Evolutionary conservation across 768 basidiomycete genomes (phyloP).

Genomic region (Russula brevipes): DNA sequence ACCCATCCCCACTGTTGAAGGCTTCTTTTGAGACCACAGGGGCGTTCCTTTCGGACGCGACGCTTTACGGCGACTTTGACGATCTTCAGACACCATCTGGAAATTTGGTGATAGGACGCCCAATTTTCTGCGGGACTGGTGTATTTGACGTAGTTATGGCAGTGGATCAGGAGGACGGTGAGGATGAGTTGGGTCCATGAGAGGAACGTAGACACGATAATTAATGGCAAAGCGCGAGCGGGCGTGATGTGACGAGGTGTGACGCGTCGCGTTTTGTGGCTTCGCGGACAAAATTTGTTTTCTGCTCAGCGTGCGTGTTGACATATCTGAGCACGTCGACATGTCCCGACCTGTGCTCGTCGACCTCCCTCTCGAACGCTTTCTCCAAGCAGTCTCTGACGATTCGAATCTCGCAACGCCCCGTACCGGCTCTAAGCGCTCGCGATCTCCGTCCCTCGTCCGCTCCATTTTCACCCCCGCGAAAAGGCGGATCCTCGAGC

Average conservation of each 20-base stretch:
- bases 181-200: neutral
- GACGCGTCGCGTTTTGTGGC: conserved; percentile 16
- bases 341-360: conserved; percentile 20
- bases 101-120: conserved; percentile 85
- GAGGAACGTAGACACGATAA: neutral
- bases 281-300: neutral
- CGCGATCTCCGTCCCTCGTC: conserved; percentile 20
- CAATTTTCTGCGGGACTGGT: conserved; percentile 89
- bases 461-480: conserved; percentile 21
- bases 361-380: conserved; percentile 23
- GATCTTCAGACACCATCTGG: conserved; percentile 86
- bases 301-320: neutral
- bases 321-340: neutral
- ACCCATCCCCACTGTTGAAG: conserved; percentile 93
- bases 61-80: conserved; percentile 92
- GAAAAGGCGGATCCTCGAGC: conserved; percentile 26
- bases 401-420: conserved; percentile 1
- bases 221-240: neutral
- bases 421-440: conserved; percentile 20
- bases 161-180: neutral
- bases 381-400: conserved; percentile 4
- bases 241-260: conserved; percentile 14
- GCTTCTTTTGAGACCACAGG: conserved; percentile 97
- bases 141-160: conserved; percentile 81
- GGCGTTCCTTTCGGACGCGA: conserved; percentile 86